Evolutionary conservation across 2,329 filamentous ascomycete species (phyloP), one percentile per base, ranked within the genome.

Genomic region (Sporothrix mexicana): DNA sequence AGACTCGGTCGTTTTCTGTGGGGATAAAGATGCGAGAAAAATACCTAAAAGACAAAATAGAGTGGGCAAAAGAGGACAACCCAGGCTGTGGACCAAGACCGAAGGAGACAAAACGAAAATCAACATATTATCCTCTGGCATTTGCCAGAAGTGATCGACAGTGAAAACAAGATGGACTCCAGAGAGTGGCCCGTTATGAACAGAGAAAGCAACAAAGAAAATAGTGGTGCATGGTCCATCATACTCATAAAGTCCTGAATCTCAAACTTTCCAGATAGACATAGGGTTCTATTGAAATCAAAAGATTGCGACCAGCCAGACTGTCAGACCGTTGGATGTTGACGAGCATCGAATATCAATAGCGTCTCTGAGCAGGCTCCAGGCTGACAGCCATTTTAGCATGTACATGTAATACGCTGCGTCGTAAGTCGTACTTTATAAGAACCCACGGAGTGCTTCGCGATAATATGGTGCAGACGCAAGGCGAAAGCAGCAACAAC

Each of bases 311-410:
- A 20, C 43, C 8, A 10, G 62, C 51, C 62, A 67, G 62, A 49
- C 30, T 55, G 66, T 69, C 66, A 69, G 66, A 55, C 66, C n/a
- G 66, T 23, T 55, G 49, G 30, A 68, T 41, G 47, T 43, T 55
- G 66, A 41, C 17, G 25, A 23, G 61, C 61, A 17, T 66, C 36
- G n/a, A 17, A 43, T 43, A 13, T 25, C 6, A 7, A 47, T 17
- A 25, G 41, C 61, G 41, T 25, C n/a, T 20, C 61, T 8, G 47
- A n/a, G 36, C 59, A 36, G 7, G 59, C n/a, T 64, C 4, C 9
- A 20, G 47, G 53, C 49, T 55, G 30, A 69, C 49, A 25, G 23
- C 6, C 7, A 55, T 9, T 2, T 20, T 23, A 51, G 0, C n/a
- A 17, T n/a, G 3, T 51, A n/a, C n/a, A n/a, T n/a, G n/a, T n/a